Percentiles rank a stretch among this genome's conserved stretches.
Evolutionary conservation across 805 yeast species (phyloP).

Genomic region (Ogataea siamensis): DNA sequence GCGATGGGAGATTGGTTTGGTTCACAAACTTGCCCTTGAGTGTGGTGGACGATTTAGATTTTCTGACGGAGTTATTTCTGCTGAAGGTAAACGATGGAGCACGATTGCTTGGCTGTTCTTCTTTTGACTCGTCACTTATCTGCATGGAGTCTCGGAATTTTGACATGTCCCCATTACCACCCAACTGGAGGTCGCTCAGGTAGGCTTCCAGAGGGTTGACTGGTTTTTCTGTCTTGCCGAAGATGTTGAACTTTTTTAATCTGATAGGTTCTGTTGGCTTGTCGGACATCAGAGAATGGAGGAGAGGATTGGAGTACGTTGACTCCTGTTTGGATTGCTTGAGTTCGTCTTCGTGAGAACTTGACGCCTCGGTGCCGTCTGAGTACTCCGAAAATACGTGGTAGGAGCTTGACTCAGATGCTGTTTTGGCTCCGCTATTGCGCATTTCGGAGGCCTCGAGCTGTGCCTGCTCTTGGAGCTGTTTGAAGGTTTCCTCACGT

Average conservation of each 20-base stretch:
- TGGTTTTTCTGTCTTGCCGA: conserved; percentile 16
- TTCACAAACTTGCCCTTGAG: conserved; percentile 21
- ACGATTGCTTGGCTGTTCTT: neutral
- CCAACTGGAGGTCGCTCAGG: conserved; percentile 41
- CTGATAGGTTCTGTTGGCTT: conserved; percentile 21
- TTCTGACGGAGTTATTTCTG: conserved; percentile 20
- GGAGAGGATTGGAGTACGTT: conserved; percentile 24
- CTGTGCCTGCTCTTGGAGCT: conserved; percentile 29
- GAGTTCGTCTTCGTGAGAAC: conserved; percentile 16
- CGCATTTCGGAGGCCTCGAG: conserved; percentile 20
- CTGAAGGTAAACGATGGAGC: conserved; percentile 2
- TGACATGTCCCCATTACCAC: conserved; percentile 42
- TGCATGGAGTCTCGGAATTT: conserved; percentile 38
- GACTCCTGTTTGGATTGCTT: conserved; percentile 15
- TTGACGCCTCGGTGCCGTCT: conserved; percentile 32
- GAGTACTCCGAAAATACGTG: conserved; percentile 33
- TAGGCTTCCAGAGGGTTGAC: conserved; percentile 57
- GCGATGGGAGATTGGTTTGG: conserved; percentile 41
- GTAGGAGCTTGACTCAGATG: conserved; percentile 29
- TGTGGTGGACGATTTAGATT: conserved; percentile 33
- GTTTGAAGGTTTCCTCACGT: conserved; percentile 32
- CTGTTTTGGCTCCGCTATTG: conserved; percentile 13
- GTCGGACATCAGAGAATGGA: conserved; percentile 20
- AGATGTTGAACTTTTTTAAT: conserved; percentile 15
- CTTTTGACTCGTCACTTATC: conserved; percentile 9